Base-by-base conservation (phyloP, 2,329 filamentous ascomycete species). In the Drechmeria coniospora region DNA sequence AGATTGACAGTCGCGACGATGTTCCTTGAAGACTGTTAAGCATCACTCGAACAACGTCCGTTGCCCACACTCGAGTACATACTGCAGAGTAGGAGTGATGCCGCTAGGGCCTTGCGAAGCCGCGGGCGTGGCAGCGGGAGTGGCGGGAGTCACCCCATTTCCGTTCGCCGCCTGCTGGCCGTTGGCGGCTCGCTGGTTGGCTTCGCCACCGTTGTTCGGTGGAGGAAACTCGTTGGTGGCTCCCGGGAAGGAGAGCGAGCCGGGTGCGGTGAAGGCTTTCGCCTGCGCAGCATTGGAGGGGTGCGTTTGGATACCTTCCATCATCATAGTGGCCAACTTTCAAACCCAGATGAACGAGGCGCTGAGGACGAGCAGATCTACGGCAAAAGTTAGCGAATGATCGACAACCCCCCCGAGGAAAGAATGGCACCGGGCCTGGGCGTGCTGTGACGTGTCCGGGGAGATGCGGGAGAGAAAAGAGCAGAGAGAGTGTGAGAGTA, bases 1-100 rank as follows among this genome's bases (percentile, higher is more conserved):
- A 95, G 71, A 58, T 95, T 95, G 65, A 95, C 90, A 44, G 90
- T 98, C 43, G 90, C 87, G 58, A 95, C 87, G 62, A 95, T 93
- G 65, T 95, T 94, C 76, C 83, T 92, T 83, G 35, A 49, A 37
- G 46, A 44, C 43, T 54, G 51, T 64, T 73, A 60, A 73, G 68
- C 60, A 55, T 61, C 61, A 50, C 47, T 51, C 43, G 52, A 46
- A 46, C 51, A 36, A 37, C 35, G 36, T 36, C 36, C 43, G 30
- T n/a, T 19, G 26, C 32, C 26, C 15, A 38, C 40, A 50, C 39
- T 45, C 44, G 49, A 41, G 75, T 78, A 90, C 84, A 83, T 82
- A 92, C 84, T 94, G 83, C 70, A 94, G 68, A 44, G 82, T 92
- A 45, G 84, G 84, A 49, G 86, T 82, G 52, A 93, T 79, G 47